Conservation (phyloP, 2,329 filamentous ascomycete genomes). For the Raffaelea deltoideospora region DNA sequence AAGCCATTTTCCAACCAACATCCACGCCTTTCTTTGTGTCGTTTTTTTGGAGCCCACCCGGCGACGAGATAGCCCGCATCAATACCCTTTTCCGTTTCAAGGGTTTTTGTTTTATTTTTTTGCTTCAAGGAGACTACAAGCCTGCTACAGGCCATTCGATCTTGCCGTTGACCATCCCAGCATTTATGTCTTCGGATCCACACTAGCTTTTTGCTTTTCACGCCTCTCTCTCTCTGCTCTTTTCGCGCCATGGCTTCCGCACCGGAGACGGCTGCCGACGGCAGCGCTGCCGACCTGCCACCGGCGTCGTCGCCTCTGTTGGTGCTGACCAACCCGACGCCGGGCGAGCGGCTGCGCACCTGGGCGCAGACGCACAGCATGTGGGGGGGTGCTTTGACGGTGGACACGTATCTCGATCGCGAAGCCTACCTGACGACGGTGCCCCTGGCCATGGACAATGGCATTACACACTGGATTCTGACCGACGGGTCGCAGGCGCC, state of each 20-base stretch:
- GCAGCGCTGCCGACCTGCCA: constrained; percentile 18
- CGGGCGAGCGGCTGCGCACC: constrained; percentile 34
- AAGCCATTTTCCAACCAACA: no score
- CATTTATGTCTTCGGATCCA: no score
- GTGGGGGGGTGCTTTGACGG: constrained; percentile 43
- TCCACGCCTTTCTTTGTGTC: no score
- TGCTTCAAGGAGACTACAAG: no score
- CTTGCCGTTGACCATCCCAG: no score
- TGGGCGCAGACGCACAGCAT: constrained; percentile 39
- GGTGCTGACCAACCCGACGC: constrained; percentile 39
- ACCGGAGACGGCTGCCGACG: constrained; percentile 4
- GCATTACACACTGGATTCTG: constrained; percentile 50
- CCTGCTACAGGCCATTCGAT: no score
- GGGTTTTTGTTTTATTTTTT: no score
- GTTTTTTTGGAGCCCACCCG: no score
- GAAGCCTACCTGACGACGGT: constrained; percentile 42
- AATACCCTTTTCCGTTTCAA: no score
- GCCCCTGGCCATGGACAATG: constrained; percentile 41
- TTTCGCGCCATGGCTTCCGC: constrained; percentile 13
- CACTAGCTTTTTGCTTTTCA: neutral
- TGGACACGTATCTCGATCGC: constrained; percentile 41
- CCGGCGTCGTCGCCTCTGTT: constrained; percentile 21
- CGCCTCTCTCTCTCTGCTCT: neutral
- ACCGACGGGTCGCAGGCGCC: constrained; percentile 27
- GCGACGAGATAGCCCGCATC: no score